phyloP scores from a whole-genome alignment of 805 yeast genomes.

The Ogataea thermomethanolica region DNA sequence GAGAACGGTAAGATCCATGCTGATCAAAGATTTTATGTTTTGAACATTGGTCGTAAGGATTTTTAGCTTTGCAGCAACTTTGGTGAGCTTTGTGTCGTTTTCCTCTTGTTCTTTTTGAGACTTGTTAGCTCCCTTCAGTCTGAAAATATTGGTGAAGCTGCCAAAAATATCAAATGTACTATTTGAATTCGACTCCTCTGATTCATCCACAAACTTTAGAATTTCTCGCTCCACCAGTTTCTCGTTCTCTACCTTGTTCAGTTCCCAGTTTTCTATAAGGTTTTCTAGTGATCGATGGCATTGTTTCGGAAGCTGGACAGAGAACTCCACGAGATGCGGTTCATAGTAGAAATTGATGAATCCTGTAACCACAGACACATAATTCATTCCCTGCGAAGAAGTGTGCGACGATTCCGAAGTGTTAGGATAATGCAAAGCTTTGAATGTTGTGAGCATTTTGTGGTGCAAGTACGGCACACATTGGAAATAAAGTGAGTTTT shows the following conservation, averaged over 20 bases:
- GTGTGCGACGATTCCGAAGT: conserved; percentile 11
- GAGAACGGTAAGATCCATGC: conserved; percentile 73
- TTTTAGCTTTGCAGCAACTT: conserved; percentile 76
- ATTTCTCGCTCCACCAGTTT: conserved; percentile 39
- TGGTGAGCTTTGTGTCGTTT: conserved; percentile 39
- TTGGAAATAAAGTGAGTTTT: conserved; percentile 34
- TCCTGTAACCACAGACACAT: conserved; percentile 27
- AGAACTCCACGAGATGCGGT: conserved; percentile 33
- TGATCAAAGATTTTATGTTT: conserved; percentile 71
- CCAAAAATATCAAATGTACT: conserved; percentile 48
- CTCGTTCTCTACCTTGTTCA: conserved; percentile 34
- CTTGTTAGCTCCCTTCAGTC: conserved; percentile 27
- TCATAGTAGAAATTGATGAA: conserved; percentile 36
- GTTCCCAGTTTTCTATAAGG: conserved; percentile 40
- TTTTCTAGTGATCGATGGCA: conserved; percentile 28
- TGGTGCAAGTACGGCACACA: conserved; percentile 34
- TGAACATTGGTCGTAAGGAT: conserved; percentile 72
- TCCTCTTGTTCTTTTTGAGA: conserved; percentile 30
- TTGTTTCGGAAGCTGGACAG: conserved; percentile 33
- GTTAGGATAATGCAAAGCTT: conserved; percentile 27
- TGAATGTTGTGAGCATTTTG: conserved; percentile 23
- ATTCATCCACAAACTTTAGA: conserved; percentile 31
- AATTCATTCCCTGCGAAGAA: conserved; percentile 25
- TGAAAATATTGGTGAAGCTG: conserved; percentile 63
- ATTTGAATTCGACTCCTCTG: conserved; percentile 30